Conservation (phyloP, 1,284 basidiomycete genomes). For the Sanguinoderma infundibulare region DNA sequence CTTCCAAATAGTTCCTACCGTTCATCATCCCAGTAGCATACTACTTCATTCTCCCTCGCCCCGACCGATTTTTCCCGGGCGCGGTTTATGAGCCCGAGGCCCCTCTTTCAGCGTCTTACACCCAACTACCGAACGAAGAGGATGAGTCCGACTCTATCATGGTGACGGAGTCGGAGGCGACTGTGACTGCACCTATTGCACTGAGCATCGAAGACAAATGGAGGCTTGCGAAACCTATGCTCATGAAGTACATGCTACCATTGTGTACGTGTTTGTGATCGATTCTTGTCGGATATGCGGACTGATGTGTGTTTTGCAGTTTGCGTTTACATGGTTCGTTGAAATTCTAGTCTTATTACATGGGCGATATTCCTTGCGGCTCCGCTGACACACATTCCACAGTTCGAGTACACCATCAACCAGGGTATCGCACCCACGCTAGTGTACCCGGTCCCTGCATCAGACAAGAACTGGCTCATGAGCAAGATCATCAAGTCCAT, state of each 20-base stretch:
- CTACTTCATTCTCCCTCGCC: slow-evolving; percentile 73
- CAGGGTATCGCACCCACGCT: slow-evolving; percentile 93
- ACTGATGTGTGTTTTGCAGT: slow-evolving; percentile 46
- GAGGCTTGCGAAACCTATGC: slow-evolving; percentile 72
- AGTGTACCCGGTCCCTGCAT: slow-evolving; percentile 83
- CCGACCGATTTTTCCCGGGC: slow-evolving; percentile 46
- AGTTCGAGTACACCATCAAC: slow-evolving; percentile 95
- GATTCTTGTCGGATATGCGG: background rate
- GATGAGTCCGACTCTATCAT: slow-evolving; percentile 21
- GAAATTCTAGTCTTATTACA: background rate
- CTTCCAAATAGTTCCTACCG: slow-evolving; percentile 66
- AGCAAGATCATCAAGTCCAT: slow-evolving; percentile 83
- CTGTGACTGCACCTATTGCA: slow-evolving; percentile 42
- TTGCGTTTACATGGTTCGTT: slow-evolving; percentile 75
- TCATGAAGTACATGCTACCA: slow-evolving; percentile 81
- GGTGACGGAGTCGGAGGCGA: slow-evolving; percentile 1
- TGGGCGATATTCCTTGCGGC: background rate
- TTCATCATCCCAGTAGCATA: slow-evolving; percentile 77
- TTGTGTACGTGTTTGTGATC: slow-evolving; percentile 58
- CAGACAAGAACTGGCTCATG: slow-evolving; percentile 62
- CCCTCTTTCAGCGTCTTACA: slow-evolving; percentile 49
- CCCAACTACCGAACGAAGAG: slow-evolving; percentile 53
- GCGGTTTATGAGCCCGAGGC: slow-evolving; percentile 42
- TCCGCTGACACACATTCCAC: slow-evolving; percentile 16
- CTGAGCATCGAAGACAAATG: slow-evolving; percentile 77